Base-by-base conservation (phyloP, 805 yeast species). In the Monosporozyma servazzii region DNA sequence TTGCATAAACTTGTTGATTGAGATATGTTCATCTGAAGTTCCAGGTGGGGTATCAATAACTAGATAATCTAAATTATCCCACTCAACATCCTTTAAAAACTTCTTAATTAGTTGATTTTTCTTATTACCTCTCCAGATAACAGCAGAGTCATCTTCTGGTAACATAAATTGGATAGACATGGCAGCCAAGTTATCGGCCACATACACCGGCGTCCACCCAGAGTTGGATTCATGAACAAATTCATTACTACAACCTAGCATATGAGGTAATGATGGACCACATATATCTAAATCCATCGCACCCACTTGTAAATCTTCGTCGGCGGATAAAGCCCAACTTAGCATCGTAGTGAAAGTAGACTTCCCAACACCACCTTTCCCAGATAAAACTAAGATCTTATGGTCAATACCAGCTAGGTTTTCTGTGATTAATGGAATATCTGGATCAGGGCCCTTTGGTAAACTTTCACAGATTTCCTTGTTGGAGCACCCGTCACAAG, bases 11-110 rank as follows among this genome's bases (percentile, higher is more conserved):
- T 86, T 82, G 31, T 90, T 87, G 31, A 93, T 90, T 7, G 95
- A 83, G 42, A 93, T 75, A 69, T 93, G 99, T 66, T 93, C 99
- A 68, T 93, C 99, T 0, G 96, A 85, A 0, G 99, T 93, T 0
- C 99, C 99, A 0, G 99, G 99, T 0, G 99, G 99, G 0, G 99
- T 93, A 62, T 93, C 99, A 17, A 93, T 85, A 15, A 93, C 77
- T 57, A 93, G 73, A 62, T 86, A 93, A 66, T 93, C 97, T 51
- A 86, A 69, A 23, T 77, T 76, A 56, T 71, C 72, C 99, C 99
- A 93, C 60, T 88, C 89, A 2, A 93, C 97, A 60, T 91, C 97
- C 63, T 86, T 88, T 50, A 93, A 73, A 61, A 93, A 93, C 70
- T 89, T 96, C 63, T 93, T 93, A 49, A 93, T 93, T 47, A 93